Percentiles rank a stretch among this genome's conserved stretches.
These are phyloP conservation scores for Euphorbia corollata DNA, from an alignment of 441 rosid genomes.

Conservation along the genomic window DNA sequence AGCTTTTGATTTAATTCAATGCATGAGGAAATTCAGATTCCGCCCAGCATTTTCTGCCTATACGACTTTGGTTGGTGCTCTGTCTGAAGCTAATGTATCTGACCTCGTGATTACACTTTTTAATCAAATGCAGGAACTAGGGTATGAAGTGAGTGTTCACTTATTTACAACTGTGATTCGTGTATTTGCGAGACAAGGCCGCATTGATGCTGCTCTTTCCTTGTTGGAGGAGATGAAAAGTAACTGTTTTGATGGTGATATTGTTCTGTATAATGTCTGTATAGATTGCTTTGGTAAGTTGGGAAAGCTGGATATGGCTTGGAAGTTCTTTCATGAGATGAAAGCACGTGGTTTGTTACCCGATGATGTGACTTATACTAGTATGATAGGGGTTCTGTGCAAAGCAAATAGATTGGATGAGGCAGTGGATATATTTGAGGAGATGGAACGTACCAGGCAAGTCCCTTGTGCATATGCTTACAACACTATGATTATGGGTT, in stretches of 20 bases:
- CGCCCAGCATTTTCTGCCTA: slow-evolving; percentile 90
- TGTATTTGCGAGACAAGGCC: slow-evolving; percentile 65
- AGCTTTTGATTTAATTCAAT: slow-evolving; percentile 64
- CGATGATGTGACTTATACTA: slow-evolving; percentile 84
- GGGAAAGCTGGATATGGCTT: slow-evolving; percentile 86
- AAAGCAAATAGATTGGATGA: slow-evolving; percentile 68
- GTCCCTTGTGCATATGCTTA: slow-evolving; percentile 90
- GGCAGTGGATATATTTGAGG: slow-evolving; percentile 77
- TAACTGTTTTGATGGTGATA: slow-evolving; percentile 60
- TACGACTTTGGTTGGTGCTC: slow-evolving; percentile 78
- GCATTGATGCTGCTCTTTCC: slow-evolving; percentile 71
- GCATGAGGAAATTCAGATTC: slow-evolving; percentile 83
- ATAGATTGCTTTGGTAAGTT: slow-evolving; percentile 88
- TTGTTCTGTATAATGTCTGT: slow-evolving; percentile 89
- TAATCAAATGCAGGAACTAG: slow-evolving; percentile 87
- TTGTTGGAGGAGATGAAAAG: slow-evolving; percentile 89
- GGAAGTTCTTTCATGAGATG: slow-evolving; percentile 95
- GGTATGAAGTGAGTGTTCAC: slow-evolving; percentile 74
- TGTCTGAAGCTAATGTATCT: slow-evolving; percentile 47
- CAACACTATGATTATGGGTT: slow-evolving; percentile 95
- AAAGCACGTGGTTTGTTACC: slow-evolving; percentile 58
- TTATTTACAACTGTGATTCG: slow-evolving; percentile 76
- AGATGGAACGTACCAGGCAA: slow-evolving; percentile 52
- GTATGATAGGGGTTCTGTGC: slow-evolving; percentile 84
- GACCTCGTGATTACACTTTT: slow-evolving; percentile 70